Percentiles rank a stretch among this genome's conserved stretches.
Conservation (phyloP, 1,284 basidiomycete genomes). For the Entoloma clypeatum region DNA sequence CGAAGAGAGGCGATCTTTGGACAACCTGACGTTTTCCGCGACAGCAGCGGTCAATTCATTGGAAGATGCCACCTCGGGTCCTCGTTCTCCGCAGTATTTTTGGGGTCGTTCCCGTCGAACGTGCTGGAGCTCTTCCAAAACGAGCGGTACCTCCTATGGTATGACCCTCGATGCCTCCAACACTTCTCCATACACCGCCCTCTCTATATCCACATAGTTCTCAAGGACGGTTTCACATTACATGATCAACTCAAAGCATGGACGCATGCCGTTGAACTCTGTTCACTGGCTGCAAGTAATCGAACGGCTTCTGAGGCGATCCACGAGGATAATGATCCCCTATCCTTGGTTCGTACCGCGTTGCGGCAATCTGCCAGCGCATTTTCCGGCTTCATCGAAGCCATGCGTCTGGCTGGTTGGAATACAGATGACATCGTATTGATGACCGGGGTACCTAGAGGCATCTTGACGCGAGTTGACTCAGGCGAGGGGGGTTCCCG, state of each 20-base stretch:
- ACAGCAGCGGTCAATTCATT: conserved; percentile 28
- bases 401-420: conserved; percentile 33
- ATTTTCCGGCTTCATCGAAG: conserved; percentile 32
- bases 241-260: conserved; percentile 55
- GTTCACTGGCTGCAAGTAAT: conserved; percentile 16
- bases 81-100: conserved; percentile 30
- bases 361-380: conserved; percentile 22
- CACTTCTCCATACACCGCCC: conserved; percentile 12
- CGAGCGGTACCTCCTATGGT: conserved; percentile 51
- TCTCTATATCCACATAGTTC: conserved; percentile 36
- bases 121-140: conserved; percentile 34
- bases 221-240: conserved; percentile 46
- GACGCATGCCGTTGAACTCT: conserved; percentile 43
- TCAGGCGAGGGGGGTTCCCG: conserved; percentile 3
- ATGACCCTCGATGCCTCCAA: conserved; percentile 28
- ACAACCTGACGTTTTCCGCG: conserved; percentile 33
- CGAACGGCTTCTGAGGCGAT: neutral
- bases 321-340: conserved; percentile 1
- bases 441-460: conserved; percentile 33
- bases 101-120: conserved; percentile 21
- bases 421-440: conserved; percentile 33
- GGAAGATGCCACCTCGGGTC: conserved; percentile 47
- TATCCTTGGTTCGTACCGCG: conserved; percentile 22
- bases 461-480: conserved; percentile 24
- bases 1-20: conserved; percentile 36